A percentile compares a stretch with the other conserved stretches of the same genome.
These are phyloP conservation scores for Mortierella sp. DNA, from an alignment of 371 early-diverging fungal genomes.

Conservation along the genomic window DNA sequence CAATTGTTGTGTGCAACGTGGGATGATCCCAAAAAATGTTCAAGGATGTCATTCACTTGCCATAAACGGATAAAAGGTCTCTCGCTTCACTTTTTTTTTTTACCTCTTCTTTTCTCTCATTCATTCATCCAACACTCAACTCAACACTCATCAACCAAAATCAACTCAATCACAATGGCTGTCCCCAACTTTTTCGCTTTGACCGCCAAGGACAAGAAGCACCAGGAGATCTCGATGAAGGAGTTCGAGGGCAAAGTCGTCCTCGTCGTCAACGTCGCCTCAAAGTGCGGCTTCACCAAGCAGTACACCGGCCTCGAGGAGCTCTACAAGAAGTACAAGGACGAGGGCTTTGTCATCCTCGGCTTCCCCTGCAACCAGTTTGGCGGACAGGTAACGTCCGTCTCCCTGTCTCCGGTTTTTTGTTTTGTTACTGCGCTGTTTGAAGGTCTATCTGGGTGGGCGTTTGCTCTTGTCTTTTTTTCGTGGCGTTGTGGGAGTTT, in stretches of 20 bases:
- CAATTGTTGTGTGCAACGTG: neutral
- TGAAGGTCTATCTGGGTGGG: too few species aligned
- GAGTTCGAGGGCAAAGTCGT: constrained; percentile 81
- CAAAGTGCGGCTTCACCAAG: constrained; percentile 94
- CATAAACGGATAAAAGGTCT: neutral
- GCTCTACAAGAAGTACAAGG: constrained; percentile 86
- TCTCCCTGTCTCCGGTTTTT: neutral
- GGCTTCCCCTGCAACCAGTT: constrained; percentile 96
- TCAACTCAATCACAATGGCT: constrained; percentile 10
- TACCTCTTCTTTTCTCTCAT: neutral
- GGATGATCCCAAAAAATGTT: neutral
- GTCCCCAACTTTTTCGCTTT: constrained; percentile 66
- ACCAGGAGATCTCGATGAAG: constrained; percentile 64
- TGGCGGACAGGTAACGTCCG: constrained; percentile 77
- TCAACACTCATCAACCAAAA: neutral
- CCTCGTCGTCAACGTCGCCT: constrained; percentile 95
- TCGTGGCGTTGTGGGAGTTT: too few species aligned
- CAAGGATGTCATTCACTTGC: neutral
- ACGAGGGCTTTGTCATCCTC: constrained; percentile 79
- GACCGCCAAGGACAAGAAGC: constrained; percentile 63
- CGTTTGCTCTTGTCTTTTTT: too few species aligned
- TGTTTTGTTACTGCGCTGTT: neutral
- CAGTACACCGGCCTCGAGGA: constrained; percentile 89
- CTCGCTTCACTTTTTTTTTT: neutral
- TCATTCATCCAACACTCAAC: constrained; percentile 1